Percentiles rank a stretch among this genome's conserved stretches.
These are phyloP conservation scores for Mortierella sp. DNA, from an alignment of 371 early-diverging fungal species.

Conservation along the genomic window DNA sequence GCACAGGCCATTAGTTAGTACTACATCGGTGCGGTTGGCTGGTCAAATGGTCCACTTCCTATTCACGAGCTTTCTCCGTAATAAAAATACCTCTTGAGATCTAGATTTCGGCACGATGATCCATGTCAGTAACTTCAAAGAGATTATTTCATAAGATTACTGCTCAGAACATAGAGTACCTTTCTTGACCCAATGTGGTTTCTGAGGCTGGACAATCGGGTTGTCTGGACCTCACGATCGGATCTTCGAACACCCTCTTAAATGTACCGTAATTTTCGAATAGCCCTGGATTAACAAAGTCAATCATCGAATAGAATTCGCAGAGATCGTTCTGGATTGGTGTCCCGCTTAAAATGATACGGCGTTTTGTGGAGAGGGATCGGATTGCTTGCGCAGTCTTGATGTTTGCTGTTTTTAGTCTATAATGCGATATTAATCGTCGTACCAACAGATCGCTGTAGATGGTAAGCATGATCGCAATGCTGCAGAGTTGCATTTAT, in stretches of 20 bases:
- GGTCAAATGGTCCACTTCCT: too few species aligned
- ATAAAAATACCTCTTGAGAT: conserved; percentile 31
- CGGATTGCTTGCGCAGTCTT: conserved; percentile 64
- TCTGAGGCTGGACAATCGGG: conserved; percentile 53
- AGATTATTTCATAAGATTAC: background rate
- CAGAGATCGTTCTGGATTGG: conserved; percentile 76
- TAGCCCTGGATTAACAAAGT: conserved; percentile 76
- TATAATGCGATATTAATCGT: conserved; percentile 3
- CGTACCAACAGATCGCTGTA: too few species aligned
- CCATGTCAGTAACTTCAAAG: background rate
- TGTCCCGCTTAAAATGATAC: conserved; percentile 77
- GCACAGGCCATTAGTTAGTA: background rate
- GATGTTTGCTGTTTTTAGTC: conserved; percentile 69
- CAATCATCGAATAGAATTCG: conserved; percentile 71
- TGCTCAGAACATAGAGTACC: conserved; percentile 17
- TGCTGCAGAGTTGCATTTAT: background rate
- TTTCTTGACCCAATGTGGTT: conserved; percentile 59
- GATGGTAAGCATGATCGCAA: background rate
- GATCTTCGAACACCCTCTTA: conserved; percentile 65
- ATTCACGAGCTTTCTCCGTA: too few species aligned
- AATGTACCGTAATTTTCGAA: conserved; percentile 62
- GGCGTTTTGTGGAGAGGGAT: conserved; percentile 54
- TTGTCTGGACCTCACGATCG: conserved; percentile 63
- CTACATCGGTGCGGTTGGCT: background rate
- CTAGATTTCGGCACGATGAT: background rate